Conservation (phyloP, 768 basidiomycete species). For the Lactifluus volemus region DNA sequence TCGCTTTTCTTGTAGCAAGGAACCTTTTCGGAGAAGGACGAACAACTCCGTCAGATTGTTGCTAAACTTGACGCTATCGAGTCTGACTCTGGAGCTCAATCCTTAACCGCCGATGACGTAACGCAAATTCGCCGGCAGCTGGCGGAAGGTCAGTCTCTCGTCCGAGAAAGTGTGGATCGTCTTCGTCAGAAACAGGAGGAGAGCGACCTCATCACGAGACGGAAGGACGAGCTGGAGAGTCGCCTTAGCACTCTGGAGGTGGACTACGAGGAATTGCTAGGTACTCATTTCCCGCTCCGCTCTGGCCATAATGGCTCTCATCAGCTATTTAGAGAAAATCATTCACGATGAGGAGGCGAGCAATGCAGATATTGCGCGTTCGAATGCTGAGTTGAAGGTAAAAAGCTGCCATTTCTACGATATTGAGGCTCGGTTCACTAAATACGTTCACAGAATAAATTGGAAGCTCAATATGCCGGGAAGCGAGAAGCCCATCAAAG, state of each 20-base stretch:
- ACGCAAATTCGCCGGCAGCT: slow-evolving; percentile 80
- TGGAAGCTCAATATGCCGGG: slow-evolving; percentile 88
- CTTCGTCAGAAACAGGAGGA: slow-evolving; percentile 89
- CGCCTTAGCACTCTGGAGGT: slow-evolving; percentile 74
- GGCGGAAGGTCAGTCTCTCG: slow-evolving; percentile 75
- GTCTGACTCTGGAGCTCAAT: slow-evolving; percentile 41
- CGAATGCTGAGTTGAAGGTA: slow-evolving; percentile 88
- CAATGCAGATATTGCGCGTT: slow-evolving; percentile 73
- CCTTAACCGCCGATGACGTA: slow-evolving; percentile 68
- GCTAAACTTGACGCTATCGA: slow-evolving; percentile 80
- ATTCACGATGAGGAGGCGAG: slow-evolving; percentile 83
- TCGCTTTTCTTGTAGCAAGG: slow-evolving; percentile 51
- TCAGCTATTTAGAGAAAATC: slow-evolving; percentile 61
- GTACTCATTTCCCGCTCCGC: slow-evolving; percentile 35
- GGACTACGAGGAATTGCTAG: slow-evolving; percentile 95
- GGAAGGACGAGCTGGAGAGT: slow-evolving; percentile 82
- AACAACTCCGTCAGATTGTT: slow-evolving; percentile 78
- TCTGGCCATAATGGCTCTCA: slow-evolving; percentile 11
- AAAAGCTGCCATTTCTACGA: slow-evolving; percentile 22
- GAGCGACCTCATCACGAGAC: slow-evolving; percentile 71
- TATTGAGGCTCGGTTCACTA: slow-evolving; percentile 15
- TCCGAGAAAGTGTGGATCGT: slow-evolving; percentile 85
- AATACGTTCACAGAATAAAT: slow-evolving; percentile 58
- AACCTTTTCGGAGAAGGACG: slow-evolving; percentile 93
- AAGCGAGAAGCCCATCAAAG: slow-evolving; percentile 84